Conservation (phyloP, 2,329 filamentous ascomycete species). For the Fusarium avenaceum region DNA sequence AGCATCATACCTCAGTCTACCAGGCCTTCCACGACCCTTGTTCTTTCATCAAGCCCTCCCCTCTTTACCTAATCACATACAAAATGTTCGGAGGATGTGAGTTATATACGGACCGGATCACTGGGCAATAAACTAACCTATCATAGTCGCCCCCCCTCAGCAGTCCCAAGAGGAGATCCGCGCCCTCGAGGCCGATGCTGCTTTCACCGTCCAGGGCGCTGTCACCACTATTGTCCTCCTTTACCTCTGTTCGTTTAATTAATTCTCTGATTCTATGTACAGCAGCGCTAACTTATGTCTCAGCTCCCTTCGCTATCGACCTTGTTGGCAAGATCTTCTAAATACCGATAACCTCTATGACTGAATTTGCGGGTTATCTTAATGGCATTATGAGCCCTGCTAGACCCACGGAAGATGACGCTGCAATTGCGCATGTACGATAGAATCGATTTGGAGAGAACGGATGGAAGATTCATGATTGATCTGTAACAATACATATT, state of each 20-base stretch:
- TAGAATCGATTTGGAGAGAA: slow-evolving; percentile 40
- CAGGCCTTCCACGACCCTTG: slow-evolving; percentile 20
- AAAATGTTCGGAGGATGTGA: slow-evolving; percentile 75
- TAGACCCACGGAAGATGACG: slow-evolving; percentile 26
- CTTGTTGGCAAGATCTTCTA: slow-evolving; percentile 62
- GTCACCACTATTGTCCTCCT: slow-evolving; percentile 75
- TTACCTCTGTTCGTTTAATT: slow-evolving; percentile 76
- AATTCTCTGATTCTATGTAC: background rate
- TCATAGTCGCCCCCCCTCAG: slow-evolving; percentile 75
- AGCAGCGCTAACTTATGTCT: slow-evolving; percentile 18
- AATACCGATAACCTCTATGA: slow-evolving; percentile 1
- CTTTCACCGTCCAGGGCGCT: slow-evolving; percentile 75
- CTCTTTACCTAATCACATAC: slow-evolving; percentile 24
- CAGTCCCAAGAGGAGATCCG: slow-evolving; percentile 78
- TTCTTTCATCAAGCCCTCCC: slow-evolving; percentile 7
- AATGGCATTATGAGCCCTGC: slow-evolving; percentile 19
- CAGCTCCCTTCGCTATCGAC: slow-evolving; percentile 72
- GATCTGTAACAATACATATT: slow-evolving; percentile 45
- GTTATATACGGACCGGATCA: slow-evolving; percentile 43
- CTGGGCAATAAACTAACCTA: slow-evolving; percentile 37
- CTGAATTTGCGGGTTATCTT: slow-evolving; percentile 9
- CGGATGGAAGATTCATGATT: slow-evolving; percentile 43
- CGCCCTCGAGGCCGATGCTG: slow-evolving; percentile 76
- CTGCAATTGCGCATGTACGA: slow-evolving; percentile 42
- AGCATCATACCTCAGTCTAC: slow-evolving; percentile 46